Evolutionary conservation across 495 filamentous ascomycete species (phyloP).

Genomic region (Echria macrotheca): DNA sequence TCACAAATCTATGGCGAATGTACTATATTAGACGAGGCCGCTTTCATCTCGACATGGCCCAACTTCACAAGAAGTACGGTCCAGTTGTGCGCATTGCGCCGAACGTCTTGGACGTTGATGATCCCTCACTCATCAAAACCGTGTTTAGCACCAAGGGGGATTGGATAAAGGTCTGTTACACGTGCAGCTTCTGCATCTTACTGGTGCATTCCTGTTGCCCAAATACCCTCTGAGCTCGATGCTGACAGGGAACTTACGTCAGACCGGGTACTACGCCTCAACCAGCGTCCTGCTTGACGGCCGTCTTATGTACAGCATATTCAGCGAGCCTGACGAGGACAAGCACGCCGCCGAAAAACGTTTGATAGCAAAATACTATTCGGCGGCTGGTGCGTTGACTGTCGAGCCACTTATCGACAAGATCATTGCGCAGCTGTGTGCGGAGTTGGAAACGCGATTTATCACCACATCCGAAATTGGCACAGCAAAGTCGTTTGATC

Average conservation of each 20-base stretch:
- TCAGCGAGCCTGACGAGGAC: conserved; percentile 24
- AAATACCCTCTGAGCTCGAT: too few relatives aligned
- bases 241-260: too few relatives aligned
- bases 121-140: conserved; percentile 18
- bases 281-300: conserved; percentile 28
- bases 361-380: conserved; percentile 33
- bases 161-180: conserved; percentile 21
- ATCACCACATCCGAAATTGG: neutral
- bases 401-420: conserved; percentile 30
- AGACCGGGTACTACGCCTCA: conserved; percentile 34
- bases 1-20: conserved; percentile 23
- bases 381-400: conserved; percentile 20
- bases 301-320: conserved; percentile 33
- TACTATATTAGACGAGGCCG: conserved; percentile 9
- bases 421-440: conserved; percentile 17
- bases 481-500: conserved; percentile 12
- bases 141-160: conserved; percentile 18
- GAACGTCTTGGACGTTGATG: conserved; percentile 33
- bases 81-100: conserved; percentile 34
- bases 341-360: conserved; percentile 26
- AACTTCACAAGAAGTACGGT: conserved; percentile 35
- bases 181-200: too few relatives aligned
- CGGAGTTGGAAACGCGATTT: conserved; percentile 14
- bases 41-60: conserved; percentile 13
- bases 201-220: too few relatives aligned